phyloP scores from a whole-genome alignment of 129 eudicot species.

The Helianthus tuberosus region DNA sequence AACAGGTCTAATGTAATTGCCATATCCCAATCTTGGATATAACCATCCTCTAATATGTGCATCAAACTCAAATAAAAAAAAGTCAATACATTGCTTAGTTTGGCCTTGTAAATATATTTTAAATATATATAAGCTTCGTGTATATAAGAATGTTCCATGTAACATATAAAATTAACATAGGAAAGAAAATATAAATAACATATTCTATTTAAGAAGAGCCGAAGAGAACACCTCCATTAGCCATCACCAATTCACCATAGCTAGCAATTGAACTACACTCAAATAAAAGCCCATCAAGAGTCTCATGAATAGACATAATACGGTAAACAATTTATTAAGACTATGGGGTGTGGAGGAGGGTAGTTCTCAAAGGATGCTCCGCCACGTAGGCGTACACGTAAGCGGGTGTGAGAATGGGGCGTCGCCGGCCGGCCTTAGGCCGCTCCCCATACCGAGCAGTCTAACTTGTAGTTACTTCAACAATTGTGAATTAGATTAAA shows the following conservation, averaged over 20 bases:
- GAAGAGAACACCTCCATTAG: slow-evolving; percentile 43
- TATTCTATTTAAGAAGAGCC: slow-evolving; percentile 69
- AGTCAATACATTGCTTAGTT: slow-evolving; percentile 65
- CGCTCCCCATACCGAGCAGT: too few species aligned
- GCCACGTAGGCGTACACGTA: too few species aligned
- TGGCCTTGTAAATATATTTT: slow-evolving; percentile 38
- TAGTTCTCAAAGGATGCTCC: too few species aligned
- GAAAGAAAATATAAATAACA: slow-evolving; percentile 31
- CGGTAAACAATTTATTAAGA: too few species aligned
- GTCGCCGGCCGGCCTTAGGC: too few species aligned
- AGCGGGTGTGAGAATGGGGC: too few species aligned
- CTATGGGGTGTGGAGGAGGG: too few species aligned
- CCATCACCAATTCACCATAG: slow-evolving; percentile 76
- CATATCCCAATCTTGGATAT: slow-evolving; percentile 47
- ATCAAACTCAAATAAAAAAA: slow-evolving; percentile 46
- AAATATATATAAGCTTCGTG: background rate
- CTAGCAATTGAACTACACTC: slow-evolving; percentile 95
- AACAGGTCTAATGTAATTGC: slow-evolving; percentile 26
- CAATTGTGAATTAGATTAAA: too few species aligned
- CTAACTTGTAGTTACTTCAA: too few species aligned
- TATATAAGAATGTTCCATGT: background rate
- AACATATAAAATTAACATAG: too few species aligned
- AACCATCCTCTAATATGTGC: slow-evolving; percentile 36
- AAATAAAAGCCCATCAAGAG: slow-evolving; percentile 76
- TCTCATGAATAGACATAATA: slow-evolving; percentile 64